Conservation (phyloP, 345 rosid genomes). For the Murraya paniculata region DNA sequence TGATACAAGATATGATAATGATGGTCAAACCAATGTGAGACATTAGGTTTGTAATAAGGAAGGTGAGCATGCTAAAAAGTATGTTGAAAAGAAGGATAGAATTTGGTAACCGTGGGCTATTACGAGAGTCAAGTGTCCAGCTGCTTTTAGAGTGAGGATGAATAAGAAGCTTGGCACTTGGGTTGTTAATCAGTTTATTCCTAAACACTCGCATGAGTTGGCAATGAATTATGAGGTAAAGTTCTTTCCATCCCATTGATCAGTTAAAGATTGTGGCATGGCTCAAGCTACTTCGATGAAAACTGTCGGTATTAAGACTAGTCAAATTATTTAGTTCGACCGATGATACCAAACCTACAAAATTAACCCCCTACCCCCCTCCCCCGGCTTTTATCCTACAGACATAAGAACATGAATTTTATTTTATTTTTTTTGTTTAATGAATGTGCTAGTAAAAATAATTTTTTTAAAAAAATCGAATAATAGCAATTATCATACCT, state of each 20-base stretch:
- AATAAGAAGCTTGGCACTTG: not conserved
- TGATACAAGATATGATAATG: too few relatives aligned
- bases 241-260: not conserved
- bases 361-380: too few relatives aligned
- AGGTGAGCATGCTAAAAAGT: not conserved
- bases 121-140: not conserved
- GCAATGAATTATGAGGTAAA: not conserved
- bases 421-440: too few relatives aligned
- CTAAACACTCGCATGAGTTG: not conserved
- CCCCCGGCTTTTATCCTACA: too few relatives aligned
- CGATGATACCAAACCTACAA: too few relatives aligned
- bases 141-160: not conserved
- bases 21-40: too few relatives aligned
- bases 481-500: too few relatives aligned
- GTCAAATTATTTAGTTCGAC: not conserved
- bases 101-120: not conserved
- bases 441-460: too few relatives aligned
- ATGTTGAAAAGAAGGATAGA: not conserved
- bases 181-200: not conserved
- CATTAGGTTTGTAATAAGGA: not conserved
- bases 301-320: not conserved
- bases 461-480: too few relatives aligned
- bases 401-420: too few relatives aligned
- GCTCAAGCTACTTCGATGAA: not conserved
- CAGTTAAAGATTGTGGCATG: not conserved